A percentile compares a stretch with the other conserved stretches of the same genome.
Conservation (phyloP, 352 stramenopile species). For the Phytophthora crassamura region DNA sequence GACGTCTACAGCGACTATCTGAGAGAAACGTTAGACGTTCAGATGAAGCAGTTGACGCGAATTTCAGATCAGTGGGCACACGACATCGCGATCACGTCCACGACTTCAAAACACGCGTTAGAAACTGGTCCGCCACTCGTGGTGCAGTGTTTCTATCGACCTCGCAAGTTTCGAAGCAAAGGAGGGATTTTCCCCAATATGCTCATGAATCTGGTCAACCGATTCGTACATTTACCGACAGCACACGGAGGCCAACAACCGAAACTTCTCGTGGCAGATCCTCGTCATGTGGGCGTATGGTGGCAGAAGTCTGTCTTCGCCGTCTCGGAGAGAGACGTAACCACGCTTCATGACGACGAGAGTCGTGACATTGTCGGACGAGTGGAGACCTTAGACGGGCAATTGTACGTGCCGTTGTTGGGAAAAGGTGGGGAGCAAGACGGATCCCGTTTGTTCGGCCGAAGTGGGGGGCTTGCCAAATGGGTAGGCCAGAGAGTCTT, state of each 20-base stretch:
- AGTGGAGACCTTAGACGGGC: constrained; percentile 69
- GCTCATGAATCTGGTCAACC: constrained; percentile 59
- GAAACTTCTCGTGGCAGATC: constrained; percentile 65
- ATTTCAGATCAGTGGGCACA: constrained; percentile 69
- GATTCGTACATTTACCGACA: constrained; percentile 44
- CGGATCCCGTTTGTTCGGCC: constrained; percentile 49
- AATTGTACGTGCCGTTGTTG: constrained; percentile 63
- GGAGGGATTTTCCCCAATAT: constrained; percentile 64
- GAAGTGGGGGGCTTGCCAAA: constrained; percentile 47
- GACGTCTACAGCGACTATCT: constrained; percentile 69
- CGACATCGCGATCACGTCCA: constrained; percentile 44
- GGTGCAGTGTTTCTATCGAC: constrained; percentile 49
- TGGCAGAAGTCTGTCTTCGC: constrained; percentile 70
- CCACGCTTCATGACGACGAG: constrained; percentile 65
- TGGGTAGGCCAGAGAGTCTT: constrained; percentile 65
- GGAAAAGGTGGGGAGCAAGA: constrained; percentile 40
- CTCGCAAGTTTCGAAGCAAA: constrained; percentile 70
- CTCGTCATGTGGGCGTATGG: constrained; percentile 60
- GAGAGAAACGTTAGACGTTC: constrained; percentile 52
- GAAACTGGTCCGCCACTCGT: constrained; percentile 16
- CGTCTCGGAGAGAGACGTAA: constrained; percentile 61
- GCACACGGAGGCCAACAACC: constrained; percentile 42
- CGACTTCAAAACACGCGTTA: constrained; percentile 13
- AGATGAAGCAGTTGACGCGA: constrained; percentile 61
- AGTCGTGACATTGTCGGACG: constrained; percentile 45